phyloP scores from a whole-genome alignment of 139 green algal genomes.

The Picochlorum sp. region DNA sequence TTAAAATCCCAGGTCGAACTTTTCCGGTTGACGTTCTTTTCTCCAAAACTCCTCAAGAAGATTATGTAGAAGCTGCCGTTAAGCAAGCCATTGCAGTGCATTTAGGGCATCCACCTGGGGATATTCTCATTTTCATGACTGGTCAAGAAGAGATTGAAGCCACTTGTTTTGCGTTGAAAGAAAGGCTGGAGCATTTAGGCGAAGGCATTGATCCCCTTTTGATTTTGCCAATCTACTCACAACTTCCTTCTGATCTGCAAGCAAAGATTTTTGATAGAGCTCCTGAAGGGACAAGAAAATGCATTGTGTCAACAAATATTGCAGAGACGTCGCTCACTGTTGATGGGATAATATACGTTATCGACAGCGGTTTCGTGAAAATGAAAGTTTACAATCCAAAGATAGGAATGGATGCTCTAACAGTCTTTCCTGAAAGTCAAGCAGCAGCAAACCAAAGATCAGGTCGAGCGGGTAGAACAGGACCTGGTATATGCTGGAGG shows the following conservation, averaged over 20 bases:
- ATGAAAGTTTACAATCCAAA: conserved; percentile 96
- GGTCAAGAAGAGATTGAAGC: conserved; percentile 95
- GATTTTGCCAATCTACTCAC: conserved; percentile 94
- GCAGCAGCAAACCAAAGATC: conserved; percentile 76
- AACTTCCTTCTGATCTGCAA: conserved; percentile 81
- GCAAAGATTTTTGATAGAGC: conserved; percentile 96
- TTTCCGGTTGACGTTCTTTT: conserved; percentile 95
- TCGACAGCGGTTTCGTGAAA: conserved; percentile 88
- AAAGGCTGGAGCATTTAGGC: conserved; percentile 64
- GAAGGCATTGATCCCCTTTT: conserved; percentile 62
- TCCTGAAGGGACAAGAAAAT: conserved; percentile 77
- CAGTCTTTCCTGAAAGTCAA: conserved; percentile 79
- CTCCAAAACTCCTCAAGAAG: conserved; percentile 79
- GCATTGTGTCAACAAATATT: conserved; percentile 91
- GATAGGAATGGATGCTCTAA: conserved; percentile 94
- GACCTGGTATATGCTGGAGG: conserved; percentile 83
- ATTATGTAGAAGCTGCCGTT: conserved; percentile 95
- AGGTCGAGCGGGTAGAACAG: conserved; percentile 83
- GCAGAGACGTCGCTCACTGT: conserved; percentile 95
- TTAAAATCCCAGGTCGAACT: conserved; percentile 89
- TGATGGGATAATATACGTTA: conserved; percentile 92
- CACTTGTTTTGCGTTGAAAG: conserved; percentile 66
- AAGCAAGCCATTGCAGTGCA: conserved; percentile 95
- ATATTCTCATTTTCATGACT: conserved; percentile 99
- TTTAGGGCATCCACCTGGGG: conserved; percentile 62